These are phyloP conservation scores for Fusarium palustre DNA, from an alignment of 2,329 filamentous ascomycete genomes.

Conservation along the genomic window DNA sequence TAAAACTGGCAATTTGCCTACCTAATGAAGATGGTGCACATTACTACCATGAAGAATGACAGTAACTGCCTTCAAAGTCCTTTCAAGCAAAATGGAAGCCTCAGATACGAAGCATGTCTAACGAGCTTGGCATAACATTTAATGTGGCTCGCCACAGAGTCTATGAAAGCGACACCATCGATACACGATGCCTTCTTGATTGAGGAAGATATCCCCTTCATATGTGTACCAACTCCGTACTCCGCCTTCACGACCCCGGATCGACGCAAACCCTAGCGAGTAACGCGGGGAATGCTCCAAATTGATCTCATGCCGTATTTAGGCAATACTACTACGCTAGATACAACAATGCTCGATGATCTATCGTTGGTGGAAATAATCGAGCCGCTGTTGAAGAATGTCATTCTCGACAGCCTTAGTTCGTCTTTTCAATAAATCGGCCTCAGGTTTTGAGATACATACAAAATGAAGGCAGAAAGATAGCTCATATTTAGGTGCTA, in stretches of 20 bases:
- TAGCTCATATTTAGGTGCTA: constrained; percentile 4
- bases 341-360: neutral
- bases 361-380: constrained; percentile 36
- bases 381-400: neutral
- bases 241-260: constrained; percentile 25
- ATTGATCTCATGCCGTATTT: neutral
- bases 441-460: neutral
- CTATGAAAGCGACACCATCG: neutral
- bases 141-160: neutral
- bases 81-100: neutral
- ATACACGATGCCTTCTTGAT: neutral
- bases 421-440: neutral
- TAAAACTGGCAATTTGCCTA: constrained; percentile 20
- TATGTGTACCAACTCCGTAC: constrained; percentile 1
- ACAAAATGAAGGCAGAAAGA: neutral
- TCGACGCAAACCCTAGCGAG: constrained; percentile 8
- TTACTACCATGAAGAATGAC: neutral
- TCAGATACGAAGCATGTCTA: rapidly evolving
- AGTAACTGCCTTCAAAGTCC: neutral
- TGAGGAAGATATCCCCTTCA: constrained; percentile 7
- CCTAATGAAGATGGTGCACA: constrained; percentile 13
- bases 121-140: neutral
- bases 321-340: neutral
- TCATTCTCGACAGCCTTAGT: neutral
- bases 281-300: constrained; percentile 13